These are phyloP conservation scores for Coniella lustricola DNA, from an alignment of 2,329 filamentous ascomycete genomes.

Conservation along the genomic window DNA sequence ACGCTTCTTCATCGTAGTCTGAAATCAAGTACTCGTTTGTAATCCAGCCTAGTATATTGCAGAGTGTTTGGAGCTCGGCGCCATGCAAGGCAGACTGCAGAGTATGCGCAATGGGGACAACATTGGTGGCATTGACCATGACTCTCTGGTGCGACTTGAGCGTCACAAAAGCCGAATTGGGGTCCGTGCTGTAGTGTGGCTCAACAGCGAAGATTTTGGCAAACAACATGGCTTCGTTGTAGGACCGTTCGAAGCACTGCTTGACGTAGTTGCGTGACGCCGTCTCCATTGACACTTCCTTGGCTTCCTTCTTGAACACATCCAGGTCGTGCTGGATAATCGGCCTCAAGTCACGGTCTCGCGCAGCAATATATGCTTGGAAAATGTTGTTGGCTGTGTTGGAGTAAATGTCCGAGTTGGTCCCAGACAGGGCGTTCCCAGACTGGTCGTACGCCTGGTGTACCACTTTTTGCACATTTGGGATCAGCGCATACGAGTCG, in stretches of 20 bases:
- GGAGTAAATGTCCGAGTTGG: slow-evolving; percentile 45
- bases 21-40: slow-evolving; percentile 50
- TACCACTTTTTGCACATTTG: slow-evolving; percentile 48
- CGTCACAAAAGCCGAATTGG: slow-evolving; percentile 43
- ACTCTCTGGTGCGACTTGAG: slow-evolving; percentile 43
- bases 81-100: slow-evolving; percentile 43
- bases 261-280: slow-evolving; percentile 52
- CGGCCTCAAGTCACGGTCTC: slow-evolving; percentile 46
- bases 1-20: slow-evolving; percentile 50
- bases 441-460: slow-evolving; percentile 45
- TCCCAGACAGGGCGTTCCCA: slow-evolving; percentile 37
- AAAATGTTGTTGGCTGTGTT: slow-evolving; percentile 50
- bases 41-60: slow-evolving; percentile 51
- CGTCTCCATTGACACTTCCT: slow-evolving; percentile 43
- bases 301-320: slow-evolving; percentile 46
- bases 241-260: slow-evolving; percentile 52
- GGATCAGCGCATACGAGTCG: slow-evolving; percentile 48
- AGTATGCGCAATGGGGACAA: slow-evolving; percentile 43
- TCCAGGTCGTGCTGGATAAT: slow-evolving; percentile 48
- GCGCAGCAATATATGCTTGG: slow-evolving; percentile 43
- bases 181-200: slow-evolving; percentile 42
- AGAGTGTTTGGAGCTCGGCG: slow-evolving; percentile 42
- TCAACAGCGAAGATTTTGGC: slow-evolving; percentile 49
- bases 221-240: slow-evolving; percentile 48
- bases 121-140: slow-evolving; percentile 46